Percentiles rank a stretch among this genome's conserved stretches.
These are phyloP conservation scores for Aureobasidium sp. DNA, from an alignment of 2,329 filamentous ascomycete genomes.

Conservation along the genomic window DNA sequence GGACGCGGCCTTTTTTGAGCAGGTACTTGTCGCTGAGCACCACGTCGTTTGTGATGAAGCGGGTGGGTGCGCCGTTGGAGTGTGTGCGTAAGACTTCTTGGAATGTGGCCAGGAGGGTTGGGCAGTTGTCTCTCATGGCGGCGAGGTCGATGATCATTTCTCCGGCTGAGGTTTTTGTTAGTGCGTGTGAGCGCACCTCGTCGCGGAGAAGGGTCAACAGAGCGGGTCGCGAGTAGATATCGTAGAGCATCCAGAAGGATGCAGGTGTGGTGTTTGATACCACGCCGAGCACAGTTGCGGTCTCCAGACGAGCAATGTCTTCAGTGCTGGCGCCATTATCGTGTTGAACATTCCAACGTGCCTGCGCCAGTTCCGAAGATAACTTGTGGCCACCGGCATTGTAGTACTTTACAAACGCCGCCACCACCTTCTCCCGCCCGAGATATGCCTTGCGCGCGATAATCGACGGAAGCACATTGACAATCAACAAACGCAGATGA, in stretches of 20 bases:
- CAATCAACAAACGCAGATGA: conserved; percentile 21
- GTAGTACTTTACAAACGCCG: conserved; percentile 26
- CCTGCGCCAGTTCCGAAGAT: conserved; percentile 23
- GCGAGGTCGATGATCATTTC: conserved; percentile 28
- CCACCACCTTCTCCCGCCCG: conserved; percentile 27
- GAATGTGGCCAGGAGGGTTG: conserved; percentile 30
- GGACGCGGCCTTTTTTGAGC: conserved; percentile 35
- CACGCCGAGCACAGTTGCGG: conserved; percentile 27
- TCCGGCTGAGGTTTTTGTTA: conserved; percentile 25
- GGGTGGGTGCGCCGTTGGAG: conserved; percentile 34
- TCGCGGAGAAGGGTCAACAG: conserved; percentile 28
- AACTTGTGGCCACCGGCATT: conserved; percentile 20
- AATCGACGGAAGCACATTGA: conserved; percentile 28
- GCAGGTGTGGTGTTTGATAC: conserved; percentile 35
- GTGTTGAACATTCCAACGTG: conserved; percentile 20
- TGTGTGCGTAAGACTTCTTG: conserved; percentile 38
- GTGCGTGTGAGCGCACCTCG: conserved; percentile 26
- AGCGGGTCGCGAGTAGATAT: conserved; percentile 31
- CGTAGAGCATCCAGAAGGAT: conserved; percentile 34
- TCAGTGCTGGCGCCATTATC: conserved; percentile 13
- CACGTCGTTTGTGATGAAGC: conserved; percentile 37
- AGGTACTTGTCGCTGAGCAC: conserved; percentile 35
- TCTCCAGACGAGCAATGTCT: conserved; percentile 27
- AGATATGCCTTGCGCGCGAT: conserved; percentile 33
- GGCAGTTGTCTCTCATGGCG: conserved; percentile 30